Conservation (phyloP, 139 green algal species). For the Zygnema circumcarinatum region DNA sequence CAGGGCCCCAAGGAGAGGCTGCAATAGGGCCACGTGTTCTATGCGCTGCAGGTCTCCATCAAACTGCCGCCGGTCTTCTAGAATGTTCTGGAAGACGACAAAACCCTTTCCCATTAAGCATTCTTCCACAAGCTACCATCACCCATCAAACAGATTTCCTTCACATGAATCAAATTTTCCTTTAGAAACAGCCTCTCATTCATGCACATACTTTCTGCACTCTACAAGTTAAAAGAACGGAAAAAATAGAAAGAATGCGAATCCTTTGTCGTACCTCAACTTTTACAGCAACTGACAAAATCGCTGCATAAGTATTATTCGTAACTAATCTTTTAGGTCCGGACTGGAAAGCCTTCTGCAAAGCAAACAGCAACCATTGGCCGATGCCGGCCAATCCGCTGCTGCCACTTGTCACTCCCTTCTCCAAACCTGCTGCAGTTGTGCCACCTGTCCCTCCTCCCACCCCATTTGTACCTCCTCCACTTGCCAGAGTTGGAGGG, state of each 20-base stretch:
- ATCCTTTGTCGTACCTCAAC: conserved; percentile 2
- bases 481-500: neutral
- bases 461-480: neutral
- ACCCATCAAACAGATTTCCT: conserved; percentile 10
- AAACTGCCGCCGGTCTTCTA: neutral
- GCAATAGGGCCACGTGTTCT: conserved; percentile 36
- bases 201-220: too few species aligned
- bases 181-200: neutral
- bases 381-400: conserved; percentile 13
- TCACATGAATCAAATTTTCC: conserved; percentile 5
- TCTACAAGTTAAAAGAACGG: neutral
- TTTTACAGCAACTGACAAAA: neutral
- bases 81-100: neutral
- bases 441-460: neutral
- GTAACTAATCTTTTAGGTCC: conserved; percentile 39
- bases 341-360: conserved; percentile 45
- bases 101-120: too few species aligned
- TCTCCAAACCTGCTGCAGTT: neutral
- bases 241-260: conserved; percentile 1
- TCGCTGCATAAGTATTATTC: conserved; percentile 19
- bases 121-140: too few species aligned
- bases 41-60: conserved; percentile 23
- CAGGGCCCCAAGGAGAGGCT: conserved; percentile 31
- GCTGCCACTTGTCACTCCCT: neutral
- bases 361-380: conserved; percentile 34